Base-by-base conservation (phyloP, 352 stramenopile genomes). In the Phytophthora fragariae region DNA sequence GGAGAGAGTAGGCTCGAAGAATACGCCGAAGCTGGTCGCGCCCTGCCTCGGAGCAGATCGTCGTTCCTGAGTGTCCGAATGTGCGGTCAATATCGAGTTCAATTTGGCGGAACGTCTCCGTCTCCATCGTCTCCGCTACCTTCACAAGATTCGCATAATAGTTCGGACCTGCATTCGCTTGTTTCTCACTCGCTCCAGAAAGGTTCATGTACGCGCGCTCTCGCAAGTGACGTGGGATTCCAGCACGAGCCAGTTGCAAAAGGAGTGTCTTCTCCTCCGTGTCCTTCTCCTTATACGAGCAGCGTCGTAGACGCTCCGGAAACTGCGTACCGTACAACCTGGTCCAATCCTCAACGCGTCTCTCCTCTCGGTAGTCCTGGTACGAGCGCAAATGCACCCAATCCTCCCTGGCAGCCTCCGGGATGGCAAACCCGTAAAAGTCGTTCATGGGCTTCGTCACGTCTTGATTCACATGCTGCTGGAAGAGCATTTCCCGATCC, bases 11-110 rank as follows among this genome's bases (percentile, higher is more conserved):
- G 0, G 88, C 86, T 59, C 84, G 81, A 10, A 98, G 76, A 44
- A 97, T 80, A 0, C 91, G 88, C 3, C 86, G 77, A 21, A 98
- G 61, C 49, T 75, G 79, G 8, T 71, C 65, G 12, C 83, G 83
- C 3, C 88, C 88, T 47, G 76, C 68, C 9, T 88, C 75, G 6
- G 85, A 90, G 55, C 79, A 84, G 49, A 94, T 85, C 10, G 82
- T 87, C 7, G 88, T 93, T 24, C 75, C 76, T 0, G 87, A 93
- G 56, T 93, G 83, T 2, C 89, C 87, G 75, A 97, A 97, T 14
- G 90, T 97, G 14, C 90, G 86, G 67, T 94, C 86, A 70, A 95
- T 94, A 63, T 97, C 90, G 19, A 97, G 75, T 29, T 97, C 89
- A 67, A 97, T 97, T 62, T 97, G 90, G 2, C 86, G 82, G 53